Base-by-base conservation (phyloP, 345 rosid genomes). In the Eutrema heterophyllum region DNA sequence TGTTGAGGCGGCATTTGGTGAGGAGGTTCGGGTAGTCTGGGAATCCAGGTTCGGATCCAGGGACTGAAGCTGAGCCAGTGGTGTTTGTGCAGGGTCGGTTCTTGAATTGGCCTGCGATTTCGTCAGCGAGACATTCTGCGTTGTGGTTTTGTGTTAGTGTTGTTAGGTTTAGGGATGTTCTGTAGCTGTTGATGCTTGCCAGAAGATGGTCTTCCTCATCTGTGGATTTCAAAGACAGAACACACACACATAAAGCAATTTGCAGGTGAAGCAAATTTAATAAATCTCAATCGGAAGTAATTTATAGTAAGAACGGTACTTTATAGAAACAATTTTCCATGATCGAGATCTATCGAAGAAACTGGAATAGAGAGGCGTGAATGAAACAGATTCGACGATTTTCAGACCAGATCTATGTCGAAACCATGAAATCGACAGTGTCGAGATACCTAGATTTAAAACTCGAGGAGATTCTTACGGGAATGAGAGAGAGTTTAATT, bases 91-190 rank as follows among this genome's bases (percentile, higher is more conserved):
- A 94, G 3, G 95, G 93, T 53, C 83, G 87, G 77, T 70, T 63
- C 86, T 91, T 88, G 62, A 89, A 85, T 58, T 88, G 89, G 9
- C 85, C 89, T 9, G 98, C 90, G 53, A 92, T 15, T 74, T 85
- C 86, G 13, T 81, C 81, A 0, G 98, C 97, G 44, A 94, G 84
- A 84, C 98, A 91, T 49, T 82, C 89, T 4, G 98, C 97, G 72
- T 89, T 91, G 18, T 81, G 56, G 68, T 86, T 89, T 73, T 79
- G 77, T 5, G 84, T 72, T 2, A 94, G 68, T 44, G 81, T 18
- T 2, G 88, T 79, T 78, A 89, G 72, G 80, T 94, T 94, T 64
- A 84, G n/a, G 5, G 95, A 64, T 79, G 75, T 57, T 62, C 96
- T 82, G 65, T 94, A 89, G 53, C 1, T 61, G 80, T 94, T 94